Conservation (phyloP, 176 grass and related monocot genomes). For the Puya raimondii region DNA sequence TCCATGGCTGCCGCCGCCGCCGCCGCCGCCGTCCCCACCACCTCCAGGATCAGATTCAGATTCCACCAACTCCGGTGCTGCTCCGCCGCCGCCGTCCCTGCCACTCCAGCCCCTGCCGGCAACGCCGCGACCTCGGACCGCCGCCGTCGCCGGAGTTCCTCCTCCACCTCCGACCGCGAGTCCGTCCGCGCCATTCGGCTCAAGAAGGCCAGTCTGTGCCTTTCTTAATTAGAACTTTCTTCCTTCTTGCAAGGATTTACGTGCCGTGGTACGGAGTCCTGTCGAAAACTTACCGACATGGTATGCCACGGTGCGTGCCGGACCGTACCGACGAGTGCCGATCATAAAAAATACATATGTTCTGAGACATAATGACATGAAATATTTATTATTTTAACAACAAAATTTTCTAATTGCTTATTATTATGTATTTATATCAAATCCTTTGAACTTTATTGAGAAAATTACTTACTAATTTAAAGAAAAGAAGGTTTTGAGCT, state of each 20-base stretch:
- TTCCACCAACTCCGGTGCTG: conserved; percentile 21
- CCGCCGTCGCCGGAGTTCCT: conserved; percentile 45
- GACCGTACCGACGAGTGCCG: too few relatives aligned
- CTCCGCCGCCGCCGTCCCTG: conserved; percentile 24
- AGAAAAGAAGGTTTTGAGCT: too few relatives aligned
- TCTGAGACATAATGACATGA: too few relatives aligned
- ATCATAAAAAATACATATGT: too few relatives aligned
- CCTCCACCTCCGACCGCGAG: conserved; percentile 80
- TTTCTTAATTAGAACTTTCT: neutral
- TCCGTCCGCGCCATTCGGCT: conserved; percentile 90
- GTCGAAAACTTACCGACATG: too few relatives aligned
- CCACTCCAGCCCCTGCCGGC: conserved; percentile 19
- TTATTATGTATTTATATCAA: too few relatives aligned
- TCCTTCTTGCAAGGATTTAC: neutral
- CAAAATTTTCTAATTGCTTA: too few relatives aligned
- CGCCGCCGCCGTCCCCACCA: neutral
- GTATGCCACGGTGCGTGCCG: too few relatives aligned
- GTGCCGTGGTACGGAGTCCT: neutral
- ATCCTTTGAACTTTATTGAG: too few relatives aligned
- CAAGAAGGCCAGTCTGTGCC: conserved; percentile 42
- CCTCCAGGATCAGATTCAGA: conserved; percentile 15
- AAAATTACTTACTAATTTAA: too few relatives aligned
- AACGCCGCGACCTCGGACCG: conserved; percentile 22
- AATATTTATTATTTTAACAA: too few relatives aligned
- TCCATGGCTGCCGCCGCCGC: conserved; percentile 22